Conservation (phyloP, 2,329 filamentous ascomycete species). For the Penicillium sp. region DNA sequence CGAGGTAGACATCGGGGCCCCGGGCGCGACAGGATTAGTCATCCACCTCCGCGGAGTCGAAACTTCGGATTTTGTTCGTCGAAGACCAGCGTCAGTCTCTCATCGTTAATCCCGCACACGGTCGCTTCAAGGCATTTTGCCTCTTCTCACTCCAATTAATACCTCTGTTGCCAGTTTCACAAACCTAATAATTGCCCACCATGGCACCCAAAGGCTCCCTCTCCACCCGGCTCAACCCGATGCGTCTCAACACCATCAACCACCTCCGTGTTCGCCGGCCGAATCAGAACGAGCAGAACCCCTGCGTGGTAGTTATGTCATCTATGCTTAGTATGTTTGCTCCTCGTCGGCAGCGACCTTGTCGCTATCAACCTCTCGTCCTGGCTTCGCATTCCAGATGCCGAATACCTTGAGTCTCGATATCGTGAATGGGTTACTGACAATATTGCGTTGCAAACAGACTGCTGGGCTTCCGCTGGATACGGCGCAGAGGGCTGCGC, state of each 20-base stretch:
- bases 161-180: not conserved
- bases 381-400: not conserved
- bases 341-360: not conserved
- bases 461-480: slow-evolving; percentile 49
- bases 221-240: slow-evolving; percentile 45
- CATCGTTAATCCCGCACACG: slow-evolving; percentile 11
- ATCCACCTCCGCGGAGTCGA: slow-evolving; percentile 33
- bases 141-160: not conserved
- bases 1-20: not conserved
- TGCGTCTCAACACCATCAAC: slow-evolving; percentile 47
- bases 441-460: slow-evolving; percentile 23
- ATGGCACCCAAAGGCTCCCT: slow-evolving; percentile 45
- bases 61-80: slow-evolving; percentile 21
- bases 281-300: slow-evolving; percentile 60
- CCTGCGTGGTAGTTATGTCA: slow-evolving; percentile 65
- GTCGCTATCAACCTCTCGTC: not conserved
- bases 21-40: slow-evolving; percentile 24
- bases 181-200: slow-evolving; percentile 10
- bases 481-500: slow-evolving; percentile 56
- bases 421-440: slow-evolving; percentile 8
- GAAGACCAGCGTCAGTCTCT: slow-evolving; percentile 9
- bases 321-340: slow-evolving; percentile 60
- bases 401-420: not conserved
- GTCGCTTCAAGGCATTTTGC: slow-evolving; percentile 6
- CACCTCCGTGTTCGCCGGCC: slow-evolving; percentile 63